phyloP scores from a whole-genome alignment of 495 filamentous ascomycete genomes.

The Aspergillus cavernicola region DNA sequence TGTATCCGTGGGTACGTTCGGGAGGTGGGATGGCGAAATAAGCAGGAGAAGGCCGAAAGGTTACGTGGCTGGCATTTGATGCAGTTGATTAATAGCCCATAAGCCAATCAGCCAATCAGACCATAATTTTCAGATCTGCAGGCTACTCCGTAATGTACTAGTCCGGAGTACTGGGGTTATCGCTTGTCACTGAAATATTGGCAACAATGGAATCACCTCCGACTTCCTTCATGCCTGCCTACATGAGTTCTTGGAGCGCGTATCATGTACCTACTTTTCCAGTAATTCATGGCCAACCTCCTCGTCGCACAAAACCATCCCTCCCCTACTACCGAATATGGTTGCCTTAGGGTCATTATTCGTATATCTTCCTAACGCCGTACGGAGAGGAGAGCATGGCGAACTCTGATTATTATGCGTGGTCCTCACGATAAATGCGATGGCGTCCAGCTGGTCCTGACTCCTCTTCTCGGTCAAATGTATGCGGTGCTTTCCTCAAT shows the following conservation, averaged over 20 bases:
- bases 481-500: conserved; percentile 18
- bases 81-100: too few relatives aligned
- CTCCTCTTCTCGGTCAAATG: conserved; percentile 16
- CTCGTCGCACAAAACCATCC: conserved; percentile 10
- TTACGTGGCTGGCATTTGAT: too few relatives aligned
- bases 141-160: too few relatives aligned
- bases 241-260: conserved; percentile 16
- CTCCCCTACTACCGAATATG: conserved; percentile 20
- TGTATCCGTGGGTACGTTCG: too few relatives aligned
- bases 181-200: too few relatives aligned
- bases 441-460: conserved; percentile 19
- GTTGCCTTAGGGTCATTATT: conserved; percentile 19
- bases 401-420: conserved; percentile 12
- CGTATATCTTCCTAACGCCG: conserved; percentile 9
- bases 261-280: conserved; percentile 15
- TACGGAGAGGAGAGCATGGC: conserved; percentile 15
- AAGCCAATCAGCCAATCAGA: too few relatives aligned
- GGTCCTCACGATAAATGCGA: conserved; percentile 20
- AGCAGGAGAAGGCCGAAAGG: too few relatives aligned
- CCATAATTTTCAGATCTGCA: too few relatives aligned
- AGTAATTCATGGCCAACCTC: conserved; percentile 16
- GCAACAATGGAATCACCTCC: conserved; percentile 16
- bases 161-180: too few relatives aligned
- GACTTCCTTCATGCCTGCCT: conserved; percentile 17
- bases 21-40: too few relatives aligned